Evolutionary conservation across 495 filamentous ascomycete genomes (phyloP), one percentile per base, ranked within the genome.

Genomic region (Cryomyces minteri): DNA sequence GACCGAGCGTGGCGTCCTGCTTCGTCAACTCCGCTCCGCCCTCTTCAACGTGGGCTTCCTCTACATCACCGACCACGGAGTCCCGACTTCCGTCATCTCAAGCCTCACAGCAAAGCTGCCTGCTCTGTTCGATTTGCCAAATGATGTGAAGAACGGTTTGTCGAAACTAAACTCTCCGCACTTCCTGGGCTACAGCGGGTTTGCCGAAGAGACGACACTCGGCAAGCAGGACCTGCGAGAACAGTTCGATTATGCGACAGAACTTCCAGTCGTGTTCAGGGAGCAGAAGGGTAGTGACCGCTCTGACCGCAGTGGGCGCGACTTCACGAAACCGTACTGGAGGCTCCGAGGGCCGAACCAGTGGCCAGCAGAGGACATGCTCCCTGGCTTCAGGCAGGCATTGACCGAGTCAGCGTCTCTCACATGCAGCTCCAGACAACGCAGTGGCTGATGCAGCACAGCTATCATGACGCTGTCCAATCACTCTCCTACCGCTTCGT

Each of bases 211-310:
- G 53, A 66, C 56, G 0, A 74, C 72, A 4, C 62, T 62, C 0
- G 72, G 69, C 0, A 54, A 61, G 40, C 49, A 54, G 28, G 71
- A 75, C 46, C 52, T 61, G 33, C 56, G 71, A 5, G 72, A 77
- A 48, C 70, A 75, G 48, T 71, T 72, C 25, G 69, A 76, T 48
- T 71, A 73, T 53, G 70, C 67, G 31, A 71, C 69, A 0, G 70
- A 74, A 49, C 49, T 72, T 8, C 52, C 59, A 0, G 58, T 62
- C 10, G 57, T 53, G 5, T 71, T 61, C 58, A 33, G 41, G 7
- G 29, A 25, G n/a, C 12, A 4, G 9, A 31, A 41, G 11, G 1
- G 6, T 31, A 9, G 5, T 8, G 18, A 25, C 5, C 9, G 12
- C 32, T 14, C 10, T 6, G 14, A 42, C 6, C 32, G 8, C 10